phyloP scores from a whole-genome alignment of 1,139 yeast genomes.

The Kodamaea suecica region DNA sequence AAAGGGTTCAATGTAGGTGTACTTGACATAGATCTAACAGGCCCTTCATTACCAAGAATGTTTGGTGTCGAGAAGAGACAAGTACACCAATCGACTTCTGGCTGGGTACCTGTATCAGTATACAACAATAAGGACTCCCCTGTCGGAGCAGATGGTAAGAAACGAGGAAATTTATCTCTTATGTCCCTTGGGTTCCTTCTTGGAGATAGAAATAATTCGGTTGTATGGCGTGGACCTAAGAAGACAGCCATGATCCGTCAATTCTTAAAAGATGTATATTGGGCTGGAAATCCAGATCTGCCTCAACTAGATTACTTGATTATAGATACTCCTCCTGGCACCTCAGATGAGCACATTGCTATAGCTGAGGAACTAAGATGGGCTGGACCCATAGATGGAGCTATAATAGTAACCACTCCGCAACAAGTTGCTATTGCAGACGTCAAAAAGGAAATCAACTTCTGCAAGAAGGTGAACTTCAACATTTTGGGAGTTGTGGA shows the following conservation, averaged over 20 bases:
- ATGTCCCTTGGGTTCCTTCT: conserved; percentile 92
- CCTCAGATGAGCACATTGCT: conserved; percentile 96
- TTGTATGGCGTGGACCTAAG: conserved; percentile 98
- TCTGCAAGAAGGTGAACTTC: conserved; percentile 45
- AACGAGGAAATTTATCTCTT: conserved; percentile 46
- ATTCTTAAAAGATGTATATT: conserved; percentile 81
- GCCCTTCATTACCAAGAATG: conserved; percentile 96
- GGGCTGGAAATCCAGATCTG: conserved; percentile 60
- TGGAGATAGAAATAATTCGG: conserved; percentile 80
- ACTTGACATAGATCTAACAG: conserved; percentile 90
- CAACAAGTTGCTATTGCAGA: conserved; percentile 56
- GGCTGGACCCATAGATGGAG: conserved; percentile 47
- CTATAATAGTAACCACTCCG: conserved; percentile 48
- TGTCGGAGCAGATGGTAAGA: conserved; percentile 11
- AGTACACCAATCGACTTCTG: conserved; percentile 76
- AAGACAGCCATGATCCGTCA: conserved; percentile 98
- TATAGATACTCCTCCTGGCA: conserved; percentile 98
- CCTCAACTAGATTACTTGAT: conserved; percentile 67
- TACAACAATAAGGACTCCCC: conserved; percentile 16
- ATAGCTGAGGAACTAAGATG: conserved; percentile 84
- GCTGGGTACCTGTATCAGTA: conserved; percentile 86
- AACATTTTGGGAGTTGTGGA: conserved; percentile 43
- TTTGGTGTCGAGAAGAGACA: conserved; percentile 82
- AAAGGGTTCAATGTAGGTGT: conserved; percentile 85
- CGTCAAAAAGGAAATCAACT: conserved; percentile 48